phyloP scores from a whole-genome alignment of 208 protist genomes.

The Tritrichomonas foetus region DNA sequence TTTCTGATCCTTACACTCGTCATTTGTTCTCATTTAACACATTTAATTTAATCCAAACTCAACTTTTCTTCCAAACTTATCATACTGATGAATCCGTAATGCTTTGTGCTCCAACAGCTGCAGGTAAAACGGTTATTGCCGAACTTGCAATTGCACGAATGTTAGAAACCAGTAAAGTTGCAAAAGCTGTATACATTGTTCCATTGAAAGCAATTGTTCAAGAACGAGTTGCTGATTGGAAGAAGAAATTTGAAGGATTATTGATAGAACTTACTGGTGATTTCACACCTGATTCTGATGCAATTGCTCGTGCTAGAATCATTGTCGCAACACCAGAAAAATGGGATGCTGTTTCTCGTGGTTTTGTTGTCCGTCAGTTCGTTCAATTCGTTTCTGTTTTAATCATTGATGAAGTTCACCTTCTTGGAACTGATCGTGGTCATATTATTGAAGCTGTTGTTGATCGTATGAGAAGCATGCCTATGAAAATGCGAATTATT shows the following conservation, averaged over 20 bases:
- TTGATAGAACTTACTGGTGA: conserved; percentile 84
- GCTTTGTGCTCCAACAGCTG: conserved; percentile 89
- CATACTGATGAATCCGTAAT: conserved; percentile 97
- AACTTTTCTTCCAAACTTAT: conserved; percentile 68
- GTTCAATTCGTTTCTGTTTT: conserved; percentile 77
- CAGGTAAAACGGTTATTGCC: conserved; percentile 95
- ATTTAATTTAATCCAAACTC: conserved; percentile 98
- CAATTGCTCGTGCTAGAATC: conserved; percentile 74
- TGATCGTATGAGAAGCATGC: conserved; percentile 92
- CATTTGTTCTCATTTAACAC: conserved; percentile 76
- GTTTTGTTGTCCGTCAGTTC: conserved; percentile 77
- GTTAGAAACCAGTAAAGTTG: conserved; percentile 65
- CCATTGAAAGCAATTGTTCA: conserved; percentile 98
- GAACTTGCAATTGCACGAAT: conserved; percentile 95
- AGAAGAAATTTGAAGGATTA: conserved; percentile 67
- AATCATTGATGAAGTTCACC: conserved; percentile 97
- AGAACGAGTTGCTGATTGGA: conserved; percentile 96
- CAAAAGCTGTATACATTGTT: conserved; percentile 88
- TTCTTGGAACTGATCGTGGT: conserved; percentile 94
- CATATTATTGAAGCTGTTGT: conserved; percentile 95
- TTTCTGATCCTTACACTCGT: not conserved
- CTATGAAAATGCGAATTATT: conserved; percentile 80
- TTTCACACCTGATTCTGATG: conserved; percentile 38
- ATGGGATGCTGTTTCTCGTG: conserved; percentile 97
- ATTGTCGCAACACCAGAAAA: conserved; percentile 98